Evolutionary conservation across 169 alveolate genomes (phyloP).

Genomic region (Pseudocohnilembus persalinus): DNA sequence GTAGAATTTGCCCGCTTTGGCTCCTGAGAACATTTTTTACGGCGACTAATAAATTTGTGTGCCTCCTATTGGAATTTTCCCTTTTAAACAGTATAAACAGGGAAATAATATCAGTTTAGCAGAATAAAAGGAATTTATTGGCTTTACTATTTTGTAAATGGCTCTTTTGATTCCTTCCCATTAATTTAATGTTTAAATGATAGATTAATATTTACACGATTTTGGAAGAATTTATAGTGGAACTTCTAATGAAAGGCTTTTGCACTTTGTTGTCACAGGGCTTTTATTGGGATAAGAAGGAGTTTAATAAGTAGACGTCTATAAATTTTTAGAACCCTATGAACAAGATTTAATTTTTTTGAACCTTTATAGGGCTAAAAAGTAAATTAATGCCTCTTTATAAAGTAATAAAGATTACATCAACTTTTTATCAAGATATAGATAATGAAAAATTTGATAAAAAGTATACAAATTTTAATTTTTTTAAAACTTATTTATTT

Average conservation of each 20-base stretch:
- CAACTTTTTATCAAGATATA: no score
- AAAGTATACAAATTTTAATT: no score
- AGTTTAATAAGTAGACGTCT: background rate
- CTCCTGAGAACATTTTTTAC: background rate
- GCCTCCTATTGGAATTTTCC: background rate
- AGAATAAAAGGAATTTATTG: background rate
- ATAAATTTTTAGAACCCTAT: background rate
- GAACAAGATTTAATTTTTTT: background rate
- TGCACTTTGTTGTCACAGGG: background rate
- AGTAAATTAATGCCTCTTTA: no score
- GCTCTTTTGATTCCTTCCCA: background rate
- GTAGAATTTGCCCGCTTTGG: background rate
- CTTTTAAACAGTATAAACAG: background rate
- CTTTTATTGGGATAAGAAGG: background rate
- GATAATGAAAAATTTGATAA: no score
- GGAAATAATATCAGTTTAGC: background rate
- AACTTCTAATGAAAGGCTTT: background rate
- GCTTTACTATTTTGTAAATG: background rate
- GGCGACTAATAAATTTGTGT: background rate
- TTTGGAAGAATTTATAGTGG: background rate
- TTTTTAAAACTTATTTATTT: no score
- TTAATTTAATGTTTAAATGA: no score
- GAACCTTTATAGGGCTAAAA: no score
- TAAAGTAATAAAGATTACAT: no score
- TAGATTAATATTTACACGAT: background rate